phyloP scores from a whole-genome alignment of 2,329 filamentous ascomycete species.

The Fusarium cyanostomum region DNA sequence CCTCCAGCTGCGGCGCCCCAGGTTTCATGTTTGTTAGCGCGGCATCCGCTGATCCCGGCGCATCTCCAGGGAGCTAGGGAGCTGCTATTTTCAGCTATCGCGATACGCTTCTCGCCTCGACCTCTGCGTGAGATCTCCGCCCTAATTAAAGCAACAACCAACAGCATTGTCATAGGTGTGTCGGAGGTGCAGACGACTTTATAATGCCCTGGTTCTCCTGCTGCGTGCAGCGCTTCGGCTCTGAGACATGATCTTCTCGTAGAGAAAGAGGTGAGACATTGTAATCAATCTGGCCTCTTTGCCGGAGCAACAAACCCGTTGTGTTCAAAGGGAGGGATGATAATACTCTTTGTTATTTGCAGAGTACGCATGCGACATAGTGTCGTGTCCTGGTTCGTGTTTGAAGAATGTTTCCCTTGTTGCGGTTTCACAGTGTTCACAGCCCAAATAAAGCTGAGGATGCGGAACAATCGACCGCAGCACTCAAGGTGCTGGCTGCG shows the following conservation, averaged over 20 bases:
- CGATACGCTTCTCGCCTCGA: slow-evolving; percentile 17
- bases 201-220: background rate
- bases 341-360: background rate
- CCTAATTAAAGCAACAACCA: background rate
- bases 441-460: no score
- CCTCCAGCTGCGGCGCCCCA: slow-evolving; percentile 30
- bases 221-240: background rate
- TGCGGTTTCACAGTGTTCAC: no score
- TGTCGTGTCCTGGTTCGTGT: no score
- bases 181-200: background rate
- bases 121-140: background rate
- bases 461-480: no score
- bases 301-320: background rate
- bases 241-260: slow-evolving; percentile 5
- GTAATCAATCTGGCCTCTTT: background rate
- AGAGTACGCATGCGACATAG: no score
- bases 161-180: background rate
- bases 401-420: no score
- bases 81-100: slow-evolving; percentile 27
- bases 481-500: no score
- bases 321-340: background rate
- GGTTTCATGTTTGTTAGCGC: slow-evolving; percentile 37
- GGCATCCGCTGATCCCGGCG: background rate
- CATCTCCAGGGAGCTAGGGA: no score
- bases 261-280: background rate